Evolutionary conservation across 371 early-diverging fungal genomes (phyloP).

Genomic region (Parasitella parasitica): DNA sequence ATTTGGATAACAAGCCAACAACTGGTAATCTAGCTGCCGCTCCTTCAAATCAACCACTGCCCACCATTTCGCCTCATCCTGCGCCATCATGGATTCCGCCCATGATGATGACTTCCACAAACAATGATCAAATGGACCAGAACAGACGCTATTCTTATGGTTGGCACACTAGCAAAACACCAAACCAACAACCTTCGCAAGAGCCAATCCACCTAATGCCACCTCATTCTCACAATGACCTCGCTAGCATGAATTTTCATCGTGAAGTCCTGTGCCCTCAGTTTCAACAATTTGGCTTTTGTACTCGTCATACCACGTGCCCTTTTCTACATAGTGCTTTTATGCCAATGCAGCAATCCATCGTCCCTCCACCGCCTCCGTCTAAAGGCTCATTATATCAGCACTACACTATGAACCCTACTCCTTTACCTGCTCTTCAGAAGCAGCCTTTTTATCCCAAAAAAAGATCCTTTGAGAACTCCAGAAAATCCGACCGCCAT

Average conservation of each 20-base stretch:
- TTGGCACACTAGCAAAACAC: neutral
- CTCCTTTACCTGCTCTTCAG: conserved; percentile 1
- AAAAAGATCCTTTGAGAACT: neutral
- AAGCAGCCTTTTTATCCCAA: neutral
- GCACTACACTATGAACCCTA: conserved; percentile 1
- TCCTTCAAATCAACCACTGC: neutral
- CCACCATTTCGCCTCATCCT: neutral
- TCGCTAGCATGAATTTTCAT: neutral
- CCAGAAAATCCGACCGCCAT: neutral
- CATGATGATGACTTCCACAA: neutral
- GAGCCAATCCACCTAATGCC: neutral
- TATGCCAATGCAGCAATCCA: neutral
- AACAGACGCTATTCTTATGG: conserved; percentile 5
- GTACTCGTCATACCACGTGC: conserved; percentile 1
- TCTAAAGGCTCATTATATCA: neutral
- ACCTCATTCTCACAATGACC: neutral
- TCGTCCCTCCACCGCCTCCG: neutral
- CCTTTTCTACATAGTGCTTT: neutral
- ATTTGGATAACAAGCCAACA: neutral
- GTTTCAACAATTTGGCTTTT: conserved; percentile 12
- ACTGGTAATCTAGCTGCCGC: neutral
- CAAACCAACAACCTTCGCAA: neutral
- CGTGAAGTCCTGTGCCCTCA: conserved; percentile 7
- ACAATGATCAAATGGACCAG: neutral
- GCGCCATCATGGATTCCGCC: conserved; percentile 1